A percentile compares a stretch with the other conserved stretches of the same genome.
Evolutionary conservation across 2,329 filamentous ascomycete species (phyloP).

Genomic region (Hypoxylon rubiginosum): DNA sequence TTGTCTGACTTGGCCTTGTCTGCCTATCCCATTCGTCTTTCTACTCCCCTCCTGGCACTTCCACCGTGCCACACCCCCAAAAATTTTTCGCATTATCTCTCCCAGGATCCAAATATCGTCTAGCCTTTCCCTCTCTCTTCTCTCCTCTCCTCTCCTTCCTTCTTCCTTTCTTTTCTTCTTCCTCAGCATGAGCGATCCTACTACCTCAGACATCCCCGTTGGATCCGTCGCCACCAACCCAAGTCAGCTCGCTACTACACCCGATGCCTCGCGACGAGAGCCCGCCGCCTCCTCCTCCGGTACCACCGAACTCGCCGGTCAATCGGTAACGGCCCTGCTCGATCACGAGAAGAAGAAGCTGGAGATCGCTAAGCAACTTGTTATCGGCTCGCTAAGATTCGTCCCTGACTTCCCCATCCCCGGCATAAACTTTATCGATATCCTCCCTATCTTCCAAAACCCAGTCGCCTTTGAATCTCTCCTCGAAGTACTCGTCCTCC

Average conservation of each 20-base stretch:
- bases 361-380: constrained; percentile 59
- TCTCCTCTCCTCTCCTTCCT: constrained; percentile 49
- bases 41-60: constrained; percentile 47
- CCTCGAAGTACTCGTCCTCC: constrained; percentile 86
- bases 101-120: constrained; percentile 49
- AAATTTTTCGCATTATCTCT: constrained; percentile 51
- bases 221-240: constrained; percentile 54
- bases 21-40: constrained; percentile 45
- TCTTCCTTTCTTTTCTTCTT: constrained; percentile 47
- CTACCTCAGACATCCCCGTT: constrained; percentile 53
- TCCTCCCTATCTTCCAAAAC: constrained; percentile 93
- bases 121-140: constrained; percentile 46
- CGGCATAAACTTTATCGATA: constrained; percentile 97
- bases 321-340: constrained; percentile 67
- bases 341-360: constrained; percentile 50
- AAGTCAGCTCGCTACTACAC: constrained; percentile 53
- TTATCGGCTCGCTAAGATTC: constrained; percentile 79
- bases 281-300: constrained; percentile 71
- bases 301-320: constrained; percentile 75
- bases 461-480: constrained; percentile 80
- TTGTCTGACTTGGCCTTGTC: constrained; percentile 50
- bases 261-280: constrained; percentile 75
- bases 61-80: constrained; percentile 52
- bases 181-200: constrained; percentile 56
- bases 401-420: constrained; percentile 93